These are phyloP conservation scores for Liriodendron chinense DNA, from an alignment of 164 flowering plant species.

Conservation along the genomic window DNA sequence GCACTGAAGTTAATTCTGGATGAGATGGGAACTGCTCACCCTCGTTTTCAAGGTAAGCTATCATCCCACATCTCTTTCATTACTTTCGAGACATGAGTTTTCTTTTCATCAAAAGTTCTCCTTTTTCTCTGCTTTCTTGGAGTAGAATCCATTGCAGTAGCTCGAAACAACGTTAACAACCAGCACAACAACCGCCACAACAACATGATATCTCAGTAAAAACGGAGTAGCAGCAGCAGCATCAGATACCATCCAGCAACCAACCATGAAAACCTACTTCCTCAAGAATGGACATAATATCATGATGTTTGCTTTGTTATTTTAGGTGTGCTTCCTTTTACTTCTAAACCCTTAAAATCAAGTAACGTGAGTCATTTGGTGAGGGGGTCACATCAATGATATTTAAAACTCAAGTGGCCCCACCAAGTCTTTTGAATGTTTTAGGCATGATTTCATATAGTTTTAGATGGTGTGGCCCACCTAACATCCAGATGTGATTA, in stretches of 20 bases:
- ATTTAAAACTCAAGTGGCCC: too few species aligned
- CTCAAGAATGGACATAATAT: constrained; percentile 90
- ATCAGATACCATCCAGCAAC: constrained; percentile 12
- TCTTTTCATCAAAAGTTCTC: not conserved
- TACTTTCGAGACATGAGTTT: not conserved
- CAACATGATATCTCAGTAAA: constrained; percentile 4
- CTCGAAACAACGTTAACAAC: constrained; percentile 17
- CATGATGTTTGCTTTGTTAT: too few species aligned
- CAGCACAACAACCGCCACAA: constrained; percentile 5
- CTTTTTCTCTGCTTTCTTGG: not conserved
- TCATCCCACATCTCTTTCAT: not conserved
- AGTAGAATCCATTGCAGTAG: not conserved
- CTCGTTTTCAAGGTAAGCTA: constrained; percentile 18
- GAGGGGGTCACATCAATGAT: too few species aligned
- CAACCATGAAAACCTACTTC: constrained; percentile 52
- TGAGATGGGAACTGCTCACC: constrained; percentile 29
- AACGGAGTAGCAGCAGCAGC: constrained; percentile 3
- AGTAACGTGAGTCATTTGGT: too few species aligned
- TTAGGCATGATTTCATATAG: too few species aligned
- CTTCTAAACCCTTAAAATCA: too few species aligned
- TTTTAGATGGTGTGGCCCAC: too few species aligned
- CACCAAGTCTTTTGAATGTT: too few species aligned
- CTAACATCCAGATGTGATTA: too few species aligned
- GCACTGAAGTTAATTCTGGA: constrained; percentile 63
- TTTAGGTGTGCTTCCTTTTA: too few species aligned